These are phyloP conservation scores for Pseudonitzschia multiseries DNA, from an alignment of 108 stramenopile genomes.

Conservation along the genomic window DNA sequence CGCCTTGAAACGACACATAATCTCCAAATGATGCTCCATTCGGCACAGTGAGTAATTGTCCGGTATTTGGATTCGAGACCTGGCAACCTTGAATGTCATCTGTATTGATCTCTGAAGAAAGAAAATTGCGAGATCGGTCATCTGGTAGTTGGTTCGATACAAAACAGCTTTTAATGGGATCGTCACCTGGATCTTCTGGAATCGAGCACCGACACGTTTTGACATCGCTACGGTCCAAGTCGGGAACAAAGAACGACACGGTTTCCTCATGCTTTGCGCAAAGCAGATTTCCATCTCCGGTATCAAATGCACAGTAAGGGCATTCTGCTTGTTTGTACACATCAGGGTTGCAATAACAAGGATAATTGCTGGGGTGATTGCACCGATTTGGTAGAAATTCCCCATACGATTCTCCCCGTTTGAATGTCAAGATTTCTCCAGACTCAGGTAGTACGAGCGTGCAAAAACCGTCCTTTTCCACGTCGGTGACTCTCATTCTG, in stretches of 20 bases:
- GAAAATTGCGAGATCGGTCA: too few species aligned
- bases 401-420: conserved; percentile 18
- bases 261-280: conserved; percentile 20
- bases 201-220: conserved; percentile 11
- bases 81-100: not conserved
- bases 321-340: conserved; percentile 26
- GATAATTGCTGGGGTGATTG: not conserved
- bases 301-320: conserved; percentile 23
- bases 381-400: conserved; percentile 10
- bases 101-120: not conserved
- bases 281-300: not conserved
- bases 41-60: not conserved
- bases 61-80: not conserved
- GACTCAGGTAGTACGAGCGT: not conserved
- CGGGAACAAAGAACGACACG: conserved; percentile 11
- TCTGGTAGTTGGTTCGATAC: not conserved
- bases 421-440: conserved; percentile 13
- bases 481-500: not conserved
- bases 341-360: conserved; percentile 37
- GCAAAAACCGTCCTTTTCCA: not conserved
- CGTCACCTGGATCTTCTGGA: not conserved
- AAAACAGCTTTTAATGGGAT: not conserved
- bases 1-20: not conserved
- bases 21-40: conserved; percentile 10
- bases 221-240: not conserved